A percentile compares a stretch with the other conserved stretches of the same genome.
These are phyloP conservation scores for Cyberlindnera maclurae DNA, from an alignment of 805 yeast genomes.

Conservation along the genomic window DNA sequence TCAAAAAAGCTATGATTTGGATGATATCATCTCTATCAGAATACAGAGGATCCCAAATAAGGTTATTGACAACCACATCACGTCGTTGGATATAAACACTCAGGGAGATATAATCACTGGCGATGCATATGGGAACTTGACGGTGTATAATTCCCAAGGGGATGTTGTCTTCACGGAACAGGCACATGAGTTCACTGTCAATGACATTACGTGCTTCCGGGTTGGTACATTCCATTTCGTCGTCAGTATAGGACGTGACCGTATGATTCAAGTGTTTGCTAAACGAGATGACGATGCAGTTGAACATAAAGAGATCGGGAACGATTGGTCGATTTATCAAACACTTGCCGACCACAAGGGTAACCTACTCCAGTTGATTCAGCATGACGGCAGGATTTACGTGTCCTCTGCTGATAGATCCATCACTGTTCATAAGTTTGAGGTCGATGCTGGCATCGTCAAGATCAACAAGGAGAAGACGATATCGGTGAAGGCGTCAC, in stretches of 20 bases:
- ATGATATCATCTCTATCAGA: constrained; percentile 7
- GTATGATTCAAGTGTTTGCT: constrained; percentile 52
- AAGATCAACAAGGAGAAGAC: constrained; percentile 34
- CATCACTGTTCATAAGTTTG: constrained; percentile 41
- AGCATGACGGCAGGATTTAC: constrained; percentile 28
- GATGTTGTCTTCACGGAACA: constrained; percentile 25
- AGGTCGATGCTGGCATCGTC: constrained; percentile 19
- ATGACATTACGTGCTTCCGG: constrained; percentile 35
- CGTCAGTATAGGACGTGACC: constrained; percentile 48
- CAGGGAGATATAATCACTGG: constrained; percentile 32
- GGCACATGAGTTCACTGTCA: constrained; percentile 47
- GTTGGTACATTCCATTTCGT: constrained; percentile 26
- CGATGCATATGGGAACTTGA: constrained; percentile 42
- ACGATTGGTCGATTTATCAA: constrained; percentile 46
- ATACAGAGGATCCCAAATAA: constrained; percentile 24
- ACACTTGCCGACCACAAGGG: constrained; percentile 57
- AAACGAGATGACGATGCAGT: constrained; percentile 9
- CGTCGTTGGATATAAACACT: constrained; percentile 31
- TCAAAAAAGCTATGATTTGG: constrained; percentile 12
- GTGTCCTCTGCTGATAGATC: constrained; percentile 60
- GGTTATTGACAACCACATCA: constrained; percentile 33
- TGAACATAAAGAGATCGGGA: constrained; percentile 15
- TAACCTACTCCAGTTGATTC: constrained; percentile 35
- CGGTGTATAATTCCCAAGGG: constrained; percentile 16
- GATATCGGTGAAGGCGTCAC: constrained; percentile 44